Conservation (phyloP, 768 basidiomycete genomes). For the Leucosporidium creatinivorum region DNA sequence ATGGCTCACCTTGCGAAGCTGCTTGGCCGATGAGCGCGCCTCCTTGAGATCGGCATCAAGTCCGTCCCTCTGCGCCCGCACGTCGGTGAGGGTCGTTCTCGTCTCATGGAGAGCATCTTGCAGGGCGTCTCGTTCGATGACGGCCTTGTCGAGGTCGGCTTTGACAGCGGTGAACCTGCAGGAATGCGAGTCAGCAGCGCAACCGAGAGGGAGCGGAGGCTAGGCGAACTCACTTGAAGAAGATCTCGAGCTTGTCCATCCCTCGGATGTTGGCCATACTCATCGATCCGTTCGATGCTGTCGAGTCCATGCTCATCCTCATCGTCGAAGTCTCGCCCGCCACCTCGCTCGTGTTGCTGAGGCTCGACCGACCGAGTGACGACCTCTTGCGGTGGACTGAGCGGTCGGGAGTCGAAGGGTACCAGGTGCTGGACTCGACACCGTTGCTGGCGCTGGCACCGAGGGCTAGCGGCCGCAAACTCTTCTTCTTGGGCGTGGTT, state of each 20-base stretch:
- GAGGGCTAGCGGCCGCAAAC: not conserved
- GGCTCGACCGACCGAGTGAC: not conserved
- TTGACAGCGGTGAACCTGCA: constrained; percentile 14
- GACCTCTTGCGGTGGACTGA: not conserved
- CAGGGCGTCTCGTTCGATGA: constrained; percentile 20
- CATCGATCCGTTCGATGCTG: not conserved
- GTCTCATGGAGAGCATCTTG: constrained; percentile 23
- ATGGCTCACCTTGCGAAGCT: constrained; percentile 17
- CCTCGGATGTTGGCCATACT: constrained; percentile 6
- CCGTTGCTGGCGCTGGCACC: not conserved
- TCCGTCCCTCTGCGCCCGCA: constrained; percentile 12
- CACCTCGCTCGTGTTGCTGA: not conserved
- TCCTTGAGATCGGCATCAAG: constrained; percentile 4
- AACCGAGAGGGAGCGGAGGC: not conserved
- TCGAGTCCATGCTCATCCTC: not conserved
- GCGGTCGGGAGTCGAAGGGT: not conserved
- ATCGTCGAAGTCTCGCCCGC: not conserved
- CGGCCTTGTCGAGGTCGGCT: constrained; percentile 17
- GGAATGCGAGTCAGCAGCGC: not conserved
- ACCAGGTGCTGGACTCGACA: not conserved
- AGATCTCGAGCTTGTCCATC: constrained; percentile 33
- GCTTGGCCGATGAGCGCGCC: not conserved
- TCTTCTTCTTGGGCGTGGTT: not conserved
- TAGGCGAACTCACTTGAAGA: constrained; percentile 19
- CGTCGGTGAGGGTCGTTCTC: constrained; percentile 11